These are phyloP conservation scores for Beauveria pseudobassiana DNA, from an alignment of 2,329 filamentous ascomycete species.

Conservation along the genomic window DNA sequence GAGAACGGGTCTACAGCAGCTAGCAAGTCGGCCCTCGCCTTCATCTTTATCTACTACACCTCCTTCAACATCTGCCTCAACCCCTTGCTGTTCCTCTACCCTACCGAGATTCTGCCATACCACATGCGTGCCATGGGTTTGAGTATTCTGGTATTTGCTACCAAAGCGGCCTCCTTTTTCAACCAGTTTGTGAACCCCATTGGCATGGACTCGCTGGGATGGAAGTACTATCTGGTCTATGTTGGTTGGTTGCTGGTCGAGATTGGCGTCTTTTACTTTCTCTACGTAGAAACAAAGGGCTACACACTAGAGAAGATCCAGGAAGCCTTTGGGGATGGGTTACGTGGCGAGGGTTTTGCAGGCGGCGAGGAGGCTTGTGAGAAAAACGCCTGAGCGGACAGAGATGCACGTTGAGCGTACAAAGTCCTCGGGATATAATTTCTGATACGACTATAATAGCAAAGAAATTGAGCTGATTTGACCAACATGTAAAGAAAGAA, in stretches of 20 bases:
- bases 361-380: neutral
- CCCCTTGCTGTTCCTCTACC: no score
- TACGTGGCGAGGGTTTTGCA: neutral
- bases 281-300: neutral
- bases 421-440: neutral
- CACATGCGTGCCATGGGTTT: no score
- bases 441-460: neutral
- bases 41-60: no score
- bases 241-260: neutral
- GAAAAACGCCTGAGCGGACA: neutral
- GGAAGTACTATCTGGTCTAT: neutral
- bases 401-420: neutral
- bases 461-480: rapidly evolving
- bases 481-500: no score
- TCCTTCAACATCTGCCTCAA: no score
- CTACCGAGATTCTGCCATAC: no score
- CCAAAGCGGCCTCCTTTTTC: no score
- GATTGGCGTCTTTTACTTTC: neutral
- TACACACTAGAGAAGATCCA: neutral
- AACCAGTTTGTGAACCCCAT: neutral
- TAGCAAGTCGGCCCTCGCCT: no score
- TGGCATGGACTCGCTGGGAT: neutral
- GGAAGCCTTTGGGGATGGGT: neutral
- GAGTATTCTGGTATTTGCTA: no score
- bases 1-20: no score